Base-by-base conservation (phyloP, 1,284 basidiomycete genomes). In the Violaceomyces palustris region DNA sequence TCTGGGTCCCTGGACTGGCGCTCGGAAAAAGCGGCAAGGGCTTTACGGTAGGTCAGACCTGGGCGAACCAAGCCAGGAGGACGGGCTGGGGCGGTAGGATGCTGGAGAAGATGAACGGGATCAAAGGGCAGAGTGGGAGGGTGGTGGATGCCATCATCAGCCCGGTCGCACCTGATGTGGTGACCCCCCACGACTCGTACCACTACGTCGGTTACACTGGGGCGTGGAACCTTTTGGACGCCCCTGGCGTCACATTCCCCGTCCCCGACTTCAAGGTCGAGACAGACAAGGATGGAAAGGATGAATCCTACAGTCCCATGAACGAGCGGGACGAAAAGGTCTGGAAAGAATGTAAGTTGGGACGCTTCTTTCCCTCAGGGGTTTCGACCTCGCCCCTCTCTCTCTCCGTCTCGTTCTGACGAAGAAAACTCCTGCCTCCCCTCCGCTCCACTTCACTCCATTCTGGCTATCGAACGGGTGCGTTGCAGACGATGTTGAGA, bases 181-280 rank as follows among this genome's bases (percentile, higher is more conserved):
- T 41, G 4, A 56, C 58, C 0, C 29, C 23, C 9, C 50, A 62
- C 39, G 60, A 56, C 22, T 46, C 39, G 6, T 57, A 37, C 41
- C 52, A 60, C 15, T 57, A 62, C 41, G 51, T 60, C 40, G 52
- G 54, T 35, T 60, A 56, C 35, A 63, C 60, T 21, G 55, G 50
- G n/a, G 35, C 36, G 17, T 63, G 61, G 61, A 63, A 63, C 30
- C 38, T 63, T 18, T 57, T 63, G 57, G 58, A 63, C 32, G 43
- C 42, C 38, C 61, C 61, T 2, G 46, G 39, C 4, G 50, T 57
- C 6, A 38, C 45, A 2, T 30, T 52, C 37, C 60, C 57, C 4
- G n/a, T 62, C 22, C 32, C 32, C 0, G 41, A 27, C 8, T 3
- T 48, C 10, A 44, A 23, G 1, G 52, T 52, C 10, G 57, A 61